Evolutionary conservation across 768 basidiomycete genomes (phyloP), one percentile per base, ranked within the genome.

Genomic region (Dendrothele bispora): DNA sequence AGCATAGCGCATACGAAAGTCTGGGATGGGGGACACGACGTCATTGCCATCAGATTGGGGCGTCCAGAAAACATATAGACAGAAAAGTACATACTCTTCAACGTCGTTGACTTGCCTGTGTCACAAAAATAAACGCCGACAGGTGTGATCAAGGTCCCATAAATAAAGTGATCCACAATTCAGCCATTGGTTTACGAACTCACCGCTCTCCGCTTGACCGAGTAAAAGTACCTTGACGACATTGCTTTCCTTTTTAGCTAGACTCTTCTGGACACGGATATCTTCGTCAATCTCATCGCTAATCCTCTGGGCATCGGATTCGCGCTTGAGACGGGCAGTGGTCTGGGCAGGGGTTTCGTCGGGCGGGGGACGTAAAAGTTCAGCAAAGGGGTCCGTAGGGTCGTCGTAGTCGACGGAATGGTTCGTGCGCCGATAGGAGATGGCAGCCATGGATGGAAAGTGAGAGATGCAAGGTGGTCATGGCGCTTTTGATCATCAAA

Each of bases 1-100:
- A 5, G 83, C 79, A 61, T 81, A 88, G 32, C 75, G 74, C 73
- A 89, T 80, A 49, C 85, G 85, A 55, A 89, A 87, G 64, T 88
- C 87, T 89, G 43, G 15, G 22, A 42, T 25, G 24, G 27, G 51
- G 60, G 27, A 39, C 10, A n/a, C 30, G n/a, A 34, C 30, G n/a
- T 10, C 11, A 34, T 10, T 10, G 30, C 10, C 30, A 10, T 21
- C 12, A 37, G 4, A 34, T 11, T 18, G 53, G 36, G 17, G 36
- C 5, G 30, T 29, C 38, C 20, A 20, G 37, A 39, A 39, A 30
- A 54, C 39, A 24, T 47, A 11, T 18, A 2, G 36, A 41, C 24
- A 22, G 40, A 36, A 22, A 17, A 43, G 26, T 21, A 64, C 75
- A 20, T 55, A 82, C 82, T 84, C 66, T 84, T 84, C 35, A 85